These are phyloP conservation scores for Eucalyptus rudis DNA, from an alignment of 345 rosid species.

Conservation along the genomic window DNA sequence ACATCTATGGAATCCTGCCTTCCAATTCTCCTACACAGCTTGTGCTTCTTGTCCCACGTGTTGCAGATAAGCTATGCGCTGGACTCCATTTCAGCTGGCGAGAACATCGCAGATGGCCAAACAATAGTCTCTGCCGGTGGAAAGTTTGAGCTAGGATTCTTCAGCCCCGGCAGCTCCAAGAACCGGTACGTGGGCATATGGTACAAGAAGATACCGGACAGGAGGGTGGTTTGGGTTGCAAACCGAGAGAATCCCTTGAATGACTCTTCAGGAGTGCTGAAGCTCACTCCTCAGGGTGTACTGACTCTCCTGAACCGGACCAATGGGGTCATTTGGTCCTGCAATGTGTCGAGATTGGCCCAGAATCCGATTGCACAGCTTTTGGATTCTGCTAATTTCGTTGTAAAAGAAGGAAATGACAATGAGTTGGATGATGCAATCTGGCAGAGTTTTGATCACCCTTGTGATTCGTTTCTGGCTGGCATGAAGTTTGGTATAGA, in stretches of 20 bases:
- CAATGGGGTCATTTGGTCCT: constrained; percentile 8
- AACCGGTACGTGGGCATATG: constrained; percentile 40
- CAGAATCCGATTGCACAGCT: constrained; percentile 11
- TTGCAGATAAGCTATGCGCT: not conserved
- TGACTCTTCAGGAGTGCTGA: constrained; percentile 21
- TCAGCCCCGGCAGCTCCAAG: constrained; percentile 17
- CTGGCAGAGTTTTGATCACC: constrained; percentile 51
- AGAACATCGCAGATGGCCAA: not conserved
- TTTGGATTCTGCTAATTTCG: constrained; percentile 33
- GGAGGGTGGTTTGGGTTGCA: constrained; percentile 46
- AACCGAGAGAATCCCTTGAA: constrained; percentile 23
- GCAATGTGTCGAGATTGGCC: not conserved
- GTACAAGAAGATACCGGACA: constrained; percentile 20
- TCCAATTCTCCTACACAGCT: not conserved
- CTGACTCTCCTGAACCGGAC: not conserved
- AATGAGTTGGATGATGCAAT: not conserved
- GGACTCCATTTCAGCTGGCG: not conserved
- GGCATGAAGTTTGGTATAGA: constrained; percentile 45
- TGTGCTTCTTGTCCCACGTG: not conserved
- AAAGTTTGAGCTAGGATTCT: constrained; percentile 20
- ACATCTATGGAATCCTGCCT: not conserved
- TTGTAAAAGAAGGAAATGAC: constrained; percentile 7
- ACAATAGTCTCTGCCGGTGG: constrained; percentile 2
- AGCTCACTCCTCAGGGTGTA: constrained; percentile 1
- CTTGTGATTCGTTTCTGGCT: constrained; percentile 37